phyloP scores from a whole-genome alignment of 495 filamentous ascomycete species.

The Annulohypoxylon stygium region DNA sequence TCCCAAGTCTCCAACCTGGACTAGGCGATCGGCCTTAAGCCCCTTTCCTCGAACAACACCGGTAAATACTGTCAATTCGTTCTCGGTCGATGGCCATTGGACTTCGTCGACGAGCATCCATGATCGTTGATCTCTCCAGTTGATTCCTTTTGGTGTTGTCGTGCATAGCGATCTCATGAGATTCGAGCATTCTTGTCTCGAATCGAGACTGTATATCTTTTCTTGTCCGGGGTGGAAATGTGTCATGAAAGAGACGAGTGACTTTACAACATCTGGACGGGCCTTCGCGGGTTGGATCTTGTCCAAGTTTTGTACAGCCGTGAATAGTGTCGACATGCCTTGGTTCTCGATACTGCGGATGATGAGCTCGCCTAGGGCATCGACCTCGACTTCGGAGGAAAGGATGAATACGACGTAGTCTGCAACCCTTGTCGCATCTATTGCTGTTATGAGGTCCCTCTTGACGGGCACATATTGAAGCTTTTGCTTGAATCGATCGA shows the following conservation, averaged over 20 bases:
- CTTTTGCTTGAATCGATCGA: constrained; percentile 94
- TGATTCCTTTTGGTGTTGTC: constrained; percentile 87
- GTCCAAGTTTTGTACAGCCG: constrained; percentile 82
- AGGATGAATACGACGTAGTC: constrained; percentile 91
- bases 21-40: constrained; percentile 87
- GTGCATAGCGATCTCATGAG: constrained; percentile 90
- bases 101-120: constrained; percentile 94
- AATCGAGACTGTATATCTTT: constrained; percentile 87
- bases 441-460: constrained; percentile 75
- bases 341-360: constrained; percentile 90
- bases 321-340: constrained; percentile 87
- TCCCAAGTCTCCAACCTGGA: constrained; percentile 94
- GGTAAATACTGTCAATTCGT: constrained; percentile 76
- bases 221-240: constrained; percentile 93
- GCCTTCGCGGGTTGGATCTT: constrained; percentile 82
- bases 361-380: constrained; percentile 82
- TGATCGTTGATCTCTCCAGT: constrained; percentile 92
- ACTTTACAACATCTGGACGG: constrained; percentile 77
- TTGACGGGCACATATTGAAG: constrained; percentile 82
- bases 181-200: constrained; percentile 88
- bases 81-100: constrained; percentile 70
- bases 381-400: constrained; percentile 84
- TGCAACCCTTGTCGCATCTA: constrained; percentile 89
- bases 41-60: constrained; percentile 89
- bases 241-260: constrained; percentile 88